Evolutionary conservation across 2,329 filamentous ascomycete genomes (phyloP).

Genomic region (Tolypocladium capitatum): DNA sequence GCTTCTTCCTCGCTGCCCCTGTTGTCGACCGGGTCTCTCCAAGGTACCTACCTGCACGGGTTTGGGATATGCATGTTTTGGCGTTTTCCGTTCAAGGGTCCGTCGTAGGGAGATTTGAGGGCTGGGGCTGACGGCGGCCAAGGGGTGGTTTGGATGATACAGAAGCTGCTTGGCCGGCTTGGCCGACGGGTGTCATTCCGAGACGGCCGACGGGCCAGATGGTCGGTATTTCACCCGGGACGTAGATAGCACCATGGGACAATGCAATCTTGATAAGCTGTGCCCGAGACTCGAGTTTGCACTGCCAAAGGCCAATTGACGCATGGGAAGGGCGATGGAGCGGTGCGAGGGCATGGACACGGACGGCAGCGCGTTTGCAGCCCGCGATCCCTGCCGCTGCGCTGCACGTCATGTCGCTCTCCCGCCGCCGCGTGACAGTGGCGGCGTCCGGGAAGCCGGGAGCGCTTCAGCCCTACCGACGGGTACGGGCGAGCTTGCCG

Average conservation of each 20-base stretch:
- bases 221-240: not conserved
- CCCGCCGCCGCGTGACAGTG: not conserved
- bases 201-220: not conserved
- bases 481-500: too few relatives aligned
- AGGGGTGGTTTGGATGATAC: not conserved
- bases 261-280: not conserved
- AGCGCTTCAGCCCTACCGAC: too few relatives aligned
- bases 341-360: not conserved
- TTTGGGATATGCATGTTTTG: slow-evolving; percentile 1
- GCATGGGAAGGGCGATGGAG: not conserved
- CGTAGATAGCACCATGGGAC: not conserved
- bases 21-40: not conserved
- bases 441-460: not conserved
- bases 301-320: not conserved
- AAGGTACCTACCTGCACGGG: not conserved
- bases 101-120: not conserved
- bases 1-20: slow-evolving; percentile 6
- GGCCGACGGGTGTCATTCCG: not conserved
- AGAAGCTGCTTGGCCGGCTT: not conserved
- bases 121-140: not conserved
- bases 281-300: not conserved
- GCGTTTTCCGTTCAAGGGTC: not conserved
- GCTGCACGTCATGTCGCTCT: not conserved
- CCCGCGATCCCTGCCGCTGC: not conserved
- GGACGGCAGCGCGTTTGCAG: not conserved